A percentile compares a stretch with the other conserved stretches of the same genome.
Evolutionary conservation across 2,329 filamentous ascomycete genomes (phyloP).

Genomic region (Pyrenophora tritici-repentis): DNA sequence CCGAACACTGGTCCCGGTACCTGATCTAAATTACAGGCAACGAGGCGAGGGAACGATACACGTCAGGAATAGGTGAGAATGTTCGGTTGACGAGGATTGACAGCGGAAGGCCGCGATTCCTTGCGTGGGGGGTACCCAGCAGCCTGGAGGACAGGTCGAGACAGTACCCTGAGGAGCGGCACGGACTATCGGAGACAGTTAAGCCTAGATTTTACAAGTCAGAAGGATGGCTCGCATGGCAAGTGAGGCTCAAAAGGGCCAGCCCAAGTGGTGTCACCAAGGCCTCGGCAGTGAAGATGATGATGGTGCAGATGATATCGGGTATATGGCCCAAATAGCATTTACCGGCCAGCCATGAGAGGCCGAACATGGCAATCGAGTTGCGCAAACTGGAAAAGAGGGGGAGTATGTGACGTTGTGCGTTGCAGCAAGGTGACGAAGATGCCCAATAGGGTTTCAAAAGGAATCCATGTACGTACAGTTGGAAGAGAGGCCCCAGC

Average conservation of each 20-base stretch:
- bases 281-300: constrained; percentile 12
- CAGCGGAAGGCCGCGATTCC: constrained; percentile 33
- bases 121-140: constrained; percentile 27
- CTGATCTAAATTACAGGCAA: constrained; percentile 12
- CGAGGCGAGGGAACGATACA: constrained; percentile 14
- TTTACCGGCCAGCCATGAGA: constrained; percentile 8
- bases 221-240: constrained; percentile 38
- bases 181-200: constrained; percentile 30
- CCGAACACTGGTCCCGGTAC: constrained; percentile 15
- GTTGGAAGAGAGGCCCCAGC: constrained; percentile 45
- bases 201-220: constrained; percentile 31
- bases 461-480: constrained; percentile 41
- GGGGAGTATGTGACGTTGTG: constrained; percentile 37
- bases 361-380: constrained; percentile 11
- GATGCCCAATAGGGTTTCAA: constrained; percentile 43
- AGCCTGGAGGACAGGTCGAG: constrained; percentile 23
- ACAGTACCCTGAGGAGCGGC: constrained; percentile 13
- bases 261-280: constrained; percentile 25
- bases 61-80: constrained; percentile 23
- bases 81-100: constrained; percentile 8
- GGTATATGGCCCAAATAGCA: constrained; percentile 9
- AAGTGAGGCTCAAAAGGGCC: constrained; percentile 25
- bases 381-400: constrained; percentile 22
- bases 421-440: constrained; percentile 36
- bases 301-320: constrained; percentile 21